Evolutionary conservation across 2,329 filamentous ascomycete species (phyloP), one percentile per base, ranked within the genome.

Genomic region (Leptodontidium sp.): DNA sequence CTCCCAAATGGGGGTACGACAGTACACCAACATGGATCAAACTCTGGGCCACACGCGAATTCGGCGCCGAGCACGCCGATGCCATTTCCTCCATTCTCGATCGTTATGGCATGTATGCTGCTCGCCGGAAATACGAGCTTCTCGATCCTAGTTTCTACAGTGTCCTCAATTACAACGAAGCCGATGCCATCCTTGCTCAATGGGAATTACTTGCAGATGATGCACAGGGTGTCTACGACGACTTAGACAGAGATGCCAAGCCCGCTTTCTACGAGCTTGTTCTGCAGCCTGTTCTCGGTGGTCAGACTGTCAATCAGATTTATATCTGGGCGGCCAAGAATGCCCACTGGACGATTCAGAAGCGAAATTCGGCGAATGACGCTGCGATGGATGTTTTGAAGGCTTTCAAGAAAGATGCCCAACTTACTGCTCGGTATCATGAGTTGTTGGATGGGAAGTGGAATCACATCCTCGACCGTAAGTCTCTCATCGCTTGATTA

Each of bases 221-320:
- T 55, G 87, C 90, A 0, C 84, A 89, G 73, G 79, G 79, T 1
- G 79, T 91, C 3, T 87, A 90, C 70, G 82, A 87, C 67, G 78
- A 80, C 53, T 79, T 92, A 8, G 81, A 84, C 5, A 78, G 80
- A 6, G 81, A 79, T 1, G 78, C 82, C 12, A 83, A 86, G 73
- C 81, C 88, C 0, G 84, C 90, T 1, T 92, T 88, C 76, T 91
- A 89, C 77, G 83, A 91, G 76, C 84, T 87, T 72, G 82, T 91
- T 6, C 81, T 89, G 9, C 88, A 91, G 70, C 88, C 88, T 0
- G 83, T 86, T 15, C 81, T 86, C 21, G 87, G 87, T 3, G 88
- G 86, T 24, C 82, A 84, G 35, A 86, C 85, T 57, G 84, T 88
- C 49, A 81, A 88, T 71, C 82, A 86, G 69, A 85, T 87, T 68